phyloP scores from a whole-genome alignment of 2,329 filamentous ascomycete species.

The Cordyceps cateniannulata region DNA sequence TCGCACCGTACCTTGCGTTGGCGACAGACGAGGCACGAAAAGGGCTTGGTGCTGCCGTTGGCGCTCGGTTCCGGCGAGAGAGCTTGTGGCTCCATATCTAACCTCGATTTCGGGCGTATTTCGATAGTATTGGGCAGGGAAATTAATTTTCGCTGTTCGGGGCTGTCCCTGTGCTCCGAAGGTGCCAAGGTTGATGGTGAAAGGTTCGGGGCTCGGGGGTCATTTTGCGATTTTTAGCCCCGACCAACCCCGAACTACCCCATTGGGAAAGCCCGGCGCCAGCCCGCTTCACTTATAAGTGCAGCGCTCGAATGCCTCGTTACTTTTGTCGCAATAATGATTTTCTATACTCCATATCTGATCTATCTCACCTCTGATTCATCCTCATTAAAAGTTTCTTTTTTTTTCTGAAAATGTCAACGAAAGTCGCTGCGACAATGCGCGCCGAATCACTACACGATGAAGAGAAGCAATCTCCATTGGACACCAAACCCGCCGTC shows the following conservation, averaged over 20 bases:
- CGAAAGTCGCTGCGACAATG: neutral
- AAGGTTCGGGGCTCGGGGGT: conserved; percentile 11
- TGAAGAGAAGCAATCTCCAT: neutral
- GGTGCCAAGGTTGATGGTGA: neutral
- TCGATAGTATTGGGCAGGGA: neutral
- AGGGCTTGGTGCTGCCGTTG: neutral
- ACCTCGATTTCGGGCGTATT: neutral
- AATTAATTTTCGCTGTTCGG: neutral
- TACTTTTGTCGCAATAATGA: neutral
- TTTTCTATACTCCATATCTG: no score
- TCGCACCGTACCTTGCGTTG: conserved; percentile 38
- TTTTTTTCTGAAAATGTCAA: neutral
- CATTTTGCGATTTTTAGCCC: conserved; percentile 1
- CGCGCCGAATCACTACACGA: neutral
- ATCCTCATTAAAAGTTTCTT: no score
- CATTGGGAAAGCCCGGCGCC: neutral
- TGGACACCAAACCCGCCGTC: neutral
- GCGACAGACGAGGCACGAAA: conserved; percentile 30
- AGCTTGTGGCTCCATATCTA: neutral
- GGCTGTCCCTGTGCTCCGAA: neutral
- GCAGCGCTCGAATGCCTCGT: neutral
- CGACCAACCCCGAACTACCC: neutral
- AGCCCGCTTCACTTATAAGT: neutral
- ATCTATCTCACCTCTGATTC: no score
- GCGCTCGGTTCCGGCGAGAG: neutral